Evolutionary conservation across 108 stramenopile species (phyloP).

Genomic region (Thalassiosira profunda): DNA sequence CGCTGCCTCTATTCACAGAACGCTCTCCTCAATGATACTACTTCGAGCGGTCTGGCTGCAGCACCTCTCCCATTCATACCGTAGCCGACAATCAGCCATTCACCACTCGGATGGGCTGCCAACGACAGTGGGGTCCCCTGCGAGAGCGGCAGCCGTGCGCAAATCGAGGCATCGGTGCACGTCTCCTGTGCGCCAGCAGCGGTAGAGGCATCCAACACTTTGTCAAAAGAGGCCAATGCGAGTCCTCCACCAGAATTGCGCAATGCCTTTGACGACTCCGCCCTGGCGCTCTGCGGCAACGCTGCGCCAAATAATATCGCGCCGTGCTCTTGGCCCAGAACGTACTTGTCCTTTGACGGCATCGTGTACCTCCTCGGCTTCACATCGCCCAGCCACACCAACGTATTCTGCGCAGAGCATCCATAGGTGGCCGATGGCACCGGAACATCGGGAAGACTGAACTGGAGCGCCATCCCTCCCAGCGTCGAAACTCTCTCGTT

Average conservation of each 20-base stretch:
- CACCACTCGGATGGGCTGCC: conserved; percentile 42
- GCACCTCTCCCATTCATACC: conserved; percentile 25
- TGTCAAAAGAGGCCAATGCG: conserved; percentile 10
- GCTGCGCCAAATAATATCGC: not conserved
- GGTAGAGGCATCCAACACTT: not conserved
- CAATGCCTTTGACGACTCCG: not conserved
- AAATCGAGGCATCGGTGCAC: not conserved
- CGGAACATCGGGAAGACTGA: conserved; percentile 42
- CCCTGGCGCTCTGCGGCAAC: not conserved
- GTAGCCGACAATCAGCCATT: conserved; percentile 52
- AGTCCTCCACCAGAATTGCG: conserved; percentile 28
- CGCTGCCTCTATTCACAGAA: not conserved
- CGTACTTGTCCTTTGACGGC: conserved; percentile 46
- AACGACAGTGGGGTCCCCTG: conserved; percentile 34
- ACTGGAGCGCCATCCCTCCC: conserved; percentile 49
- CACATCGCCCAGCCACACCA: conserved; percentile 45
- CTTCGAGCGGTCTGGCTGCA: conserved; percentile 6
- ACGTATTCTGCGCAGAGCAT: not conserved
- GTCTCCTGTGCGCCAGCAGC: not conserved
- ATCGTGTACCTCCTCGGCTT: conserved; percentile 33
- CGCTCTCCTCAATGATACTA: conserved; percentile 10
- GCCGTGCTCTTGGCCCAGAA: conserved; percentile 27
- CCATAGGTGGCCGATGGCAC: conserved; percentile 20
- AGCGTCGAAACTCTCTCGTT: conserved; percentile 27
- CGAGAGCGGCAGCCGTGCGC: conserved; percentile 25